A percentile compares a stretch with the other conserved stretches of the same genome.
phyloP scores from a whole-genome alignment of 2,329 filamentous ascomycete species.

The Drechslerella coelobrocha region DNA sequence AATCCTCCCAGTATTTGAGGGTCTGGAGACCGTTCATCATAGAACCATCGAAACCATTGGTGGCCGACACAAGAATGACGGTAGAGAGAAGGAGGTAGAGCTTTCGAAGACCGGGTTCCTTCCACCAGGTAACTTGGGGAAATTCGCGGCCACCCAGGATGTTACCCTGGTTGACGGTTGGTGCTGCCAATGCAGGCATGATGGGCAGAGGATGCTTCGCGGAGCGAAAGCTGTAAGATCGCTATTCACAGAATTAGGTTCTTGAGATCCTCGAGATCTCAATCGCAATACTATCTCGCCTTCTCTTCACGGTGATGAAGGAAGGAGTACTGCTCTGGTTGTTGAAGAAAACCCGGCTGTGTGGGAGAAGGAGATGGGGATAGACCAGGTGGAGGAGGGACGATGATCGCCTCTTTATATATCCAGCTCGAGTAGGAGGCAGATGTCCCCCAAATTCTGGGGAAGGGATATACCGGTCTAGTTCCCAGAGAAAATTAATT shows the following conservation, averaged over 20 bases:
- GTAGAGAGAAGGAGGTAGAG: conserved; percentile 57
- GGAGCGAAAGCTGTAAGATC: conserved; percentile 35
- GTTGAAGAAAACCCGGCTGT: conserved; percentile 45
- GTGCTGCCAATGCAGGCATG: conserved; percentile 47
- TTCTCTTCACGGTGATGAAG: conserved; percentile 42
- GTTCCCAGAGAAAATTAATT: not conserved
- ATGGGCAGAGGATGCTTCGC: conserved; percentile 42
- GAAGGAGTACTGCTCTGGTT: conserved; percentile 43
- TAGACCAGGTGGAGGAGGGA: conserved; percentile 24
- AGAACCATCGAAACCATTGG: conserved; percentile 60
- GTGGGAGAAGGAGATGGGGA: conserved; percentile 39
- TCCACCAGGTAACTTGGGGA: conserved; percentile 56
- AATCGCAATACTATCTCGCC: conserved; percentile 34
- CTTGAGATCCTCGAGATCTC: conserved; percentile 19
- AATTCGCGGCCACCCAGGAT: conserved; percentile 54
- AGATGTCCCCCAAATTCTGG: conserved; percentile 35
- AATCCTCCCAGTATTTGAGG: conserved; percentile 60
- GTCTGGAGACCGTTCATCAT: conserved; percentile 63
- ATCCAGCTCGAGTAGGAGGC: conserved; percentile 14
- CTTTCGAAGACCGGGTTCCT: conserved; percentile 56
- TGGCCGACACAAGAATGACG: conserved; percentile 57
- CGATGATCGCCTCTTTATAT: conserved; percentile 48
- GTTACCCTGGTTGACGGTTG: conserved; percentile 51
- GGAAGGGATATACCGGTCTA: conserved; percentile 10
- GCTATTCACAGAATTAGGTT: conserved; percentile 37